Evolutionary conservation across 2,329 filamentous ascomycete species (phyloP).

Genomic region (Penicillium sumatraense): DNA sequence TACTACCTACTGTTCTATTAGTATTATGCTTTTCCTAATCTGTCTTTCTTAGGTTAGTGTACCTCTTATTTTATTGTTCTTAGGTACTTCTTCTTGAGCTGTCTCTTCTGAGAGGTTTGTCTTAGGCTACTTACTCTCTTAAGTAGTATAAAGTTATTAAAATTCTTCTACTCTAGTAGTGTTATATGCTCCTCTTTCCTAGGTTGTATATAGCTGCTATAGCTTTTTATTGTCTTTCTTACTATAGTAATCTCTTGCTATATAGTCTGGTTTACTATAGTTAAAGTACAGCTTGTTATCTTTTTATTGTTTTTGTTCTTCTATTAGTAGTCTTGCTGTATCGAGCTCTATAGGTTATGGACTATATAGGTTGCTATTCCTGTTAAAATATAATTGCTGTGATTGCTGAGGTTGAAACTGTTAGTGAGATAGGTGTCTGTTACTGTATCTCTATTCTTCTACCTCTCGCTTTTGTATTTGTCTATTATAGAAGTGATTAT

Average conservation of each 20-base stretch:
- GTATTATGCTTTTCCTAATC: too few relatives aligned
- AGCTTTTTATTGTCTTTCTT: too few relatives aligned
- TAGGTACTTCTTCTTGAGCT: too few relatives aligned
- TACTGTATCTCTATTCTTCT: neutral
- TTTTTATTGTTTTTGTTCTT: neutral
- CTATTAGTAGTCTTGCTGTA: neutral
- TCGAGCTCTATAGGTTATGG: conserved; percentile 6
- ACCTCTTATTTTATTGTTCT: too few relatives aligned
- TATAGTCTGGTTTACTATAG: conserved; percentile 5
- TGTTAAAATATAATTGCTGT: neutral
- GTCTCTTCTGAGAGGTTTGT: neutral
- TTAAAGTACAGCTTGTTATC: neutral
- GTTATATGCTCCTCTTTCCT: too few relatives aligned
- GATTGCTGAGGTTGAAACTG: neutral
- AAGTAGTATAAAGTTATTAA: neutral
- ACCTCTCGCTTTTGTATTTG: neutral
- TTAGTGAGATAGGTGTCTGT: neutral
- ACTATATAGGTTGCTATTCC: conserved; percentile 2
- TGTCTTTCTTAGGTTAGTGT: neutral
- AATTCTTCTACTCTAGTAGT: neutral
- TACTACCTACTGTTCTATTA: too few relatives aligned
- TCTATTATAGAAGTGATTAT: neutral
- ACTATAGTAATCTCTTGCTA: too few relatives aligned
- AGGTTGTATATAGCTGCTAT: too few relatives aligned
- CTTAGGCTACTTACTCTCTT: neutral